Evolutionary conservation across 164 flowering plant species (phyloP).

Genomic region (Dillenia suffruticosa): DNA sequence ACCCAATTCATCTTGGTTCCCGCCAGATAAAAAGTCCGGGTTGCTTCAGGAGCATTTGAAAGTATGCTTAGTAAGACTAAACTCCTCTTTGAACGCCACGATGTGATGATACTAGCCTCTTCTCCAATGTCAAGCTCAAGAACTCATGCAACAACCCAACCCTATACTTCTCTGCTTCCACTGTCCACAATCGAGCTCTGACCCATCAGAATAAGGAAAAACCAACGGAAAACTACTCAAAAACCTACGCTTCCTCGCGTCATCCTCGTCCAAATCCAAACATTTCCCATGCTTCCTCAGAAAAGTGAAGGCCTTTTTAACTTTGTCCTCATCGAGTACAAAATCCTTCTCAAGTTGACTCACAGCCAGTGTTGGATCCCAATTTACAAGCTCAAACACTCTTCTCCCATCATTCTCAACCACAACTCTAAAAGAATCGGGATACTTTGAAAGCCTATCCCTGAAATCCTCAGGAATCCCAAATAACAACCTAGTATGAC

Average conservation of each 20-base stretch:
- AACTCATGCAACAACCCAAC: constrained; percentile 81
- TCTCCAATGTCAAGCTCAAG: constrained; percentile 91
- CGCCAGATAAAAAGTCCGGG: constrained; percentile 68
- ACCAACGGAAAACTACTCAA: constrained; percentile 79
- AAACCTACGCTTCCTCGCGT: constrained; percentile 54
- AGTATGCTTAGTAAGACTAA: constrained; percentile 82
- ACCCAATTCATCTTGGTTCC: constrained; percentile 97
- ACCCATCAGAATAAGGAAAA: constrained; percentile 88
- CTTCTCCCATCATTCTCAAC: constrained; percentile 63
- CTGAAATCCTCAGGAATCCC: constrained; percentile 90
- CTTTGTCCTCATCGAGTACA: constrained; percentile 70
- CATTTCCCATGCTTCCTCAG: constrained; percentile 50
- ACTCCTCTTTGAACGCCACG: constrained; percentile 87
- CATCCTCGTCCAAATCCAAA: constrained; percentile 70
- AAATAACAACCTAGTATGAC: constrained; percentile 67
- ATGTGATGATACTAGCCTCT: constrained; percentile 86
- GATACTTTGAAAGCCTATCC: constrained; percentile 65
- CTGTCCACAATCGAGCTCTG: constrained; percentile 61
- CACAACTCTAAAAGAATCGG: constrained; percentile 52
- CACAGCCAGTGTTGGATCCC: constrained; percentile 80
- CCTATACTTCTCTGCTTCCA: constrained; percentile 86
- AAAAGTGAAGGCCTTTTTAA: constrained; percentile 62
- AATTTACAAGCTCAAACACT: constrained; percentile 67
- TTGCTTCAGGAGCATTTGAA: constrained; percentile 76
- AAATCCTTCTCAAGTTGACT: constrained; percentile 75